Base-by-base conservation (phyloP, 305 asterid genomes). In the Andrographis paniculata region DNA sequence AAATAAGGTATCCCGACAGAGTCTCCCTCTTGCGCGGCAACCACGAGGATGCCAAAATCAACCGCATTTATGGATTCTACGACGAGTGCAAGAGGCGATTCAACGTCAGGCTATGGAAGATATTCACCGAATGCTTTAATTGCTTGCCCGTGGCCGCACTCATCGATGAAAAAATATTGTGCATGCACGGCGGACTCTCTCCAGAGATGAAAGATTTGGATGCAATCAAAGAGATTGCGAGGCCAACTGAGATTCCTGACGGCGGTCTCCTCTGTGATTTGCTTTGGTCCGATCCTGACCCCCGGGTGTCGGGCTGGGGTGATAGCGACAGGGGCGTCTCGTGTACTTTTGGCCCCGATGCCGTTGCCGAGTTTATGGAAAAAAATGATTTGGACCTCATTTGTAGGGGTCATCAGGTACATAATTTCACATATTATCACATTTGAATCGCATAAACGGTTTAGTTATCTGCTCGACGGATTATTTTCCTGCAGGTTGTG, bases 171-270 rank as follows among this genome's bases (percentile, higher is more conserved):
- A 86, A 86, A 76, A 86, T 86, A 61, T 55, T 82, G 22, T 86
- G 95, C 76, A 81, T 81, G 95, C 95, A 84, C 27, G 95, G 95
- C 31, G 95, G 95, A 18, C 87, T 81, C 42, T 80, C 94, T n/a
- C 95, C 83, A 0, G 94, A 79, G 42, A 69, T 85, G 23, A 61
- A 75, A 38, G 45, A 60, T 7, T 46, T 82, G 62, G 83, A 77
- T 48, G 84, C 77, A 57, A 86, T 86, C 49, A 77, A 59, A 2
- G 80, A 69, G 42, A 61, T 86, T 57, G 51, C 55, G 14, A 65
- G 95, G 69, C 94, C 94, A 5, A 63, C 75, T 5, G 95, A 79
- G 2, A 75, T 82, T 55, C 95, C 94, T 0, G 95, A 86, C 53
- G 68, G 46, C 49, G 95, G 95, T 21, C 75, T 86, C 14, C 48